Percentiles rank a stretch among this genome's conserved stretches.
These are phyloP conservation scores for Aspergillus sp. DNA, from an alignment of 2,329 filamentous ascomycete species.

Conservation along the genomic window DNA sequence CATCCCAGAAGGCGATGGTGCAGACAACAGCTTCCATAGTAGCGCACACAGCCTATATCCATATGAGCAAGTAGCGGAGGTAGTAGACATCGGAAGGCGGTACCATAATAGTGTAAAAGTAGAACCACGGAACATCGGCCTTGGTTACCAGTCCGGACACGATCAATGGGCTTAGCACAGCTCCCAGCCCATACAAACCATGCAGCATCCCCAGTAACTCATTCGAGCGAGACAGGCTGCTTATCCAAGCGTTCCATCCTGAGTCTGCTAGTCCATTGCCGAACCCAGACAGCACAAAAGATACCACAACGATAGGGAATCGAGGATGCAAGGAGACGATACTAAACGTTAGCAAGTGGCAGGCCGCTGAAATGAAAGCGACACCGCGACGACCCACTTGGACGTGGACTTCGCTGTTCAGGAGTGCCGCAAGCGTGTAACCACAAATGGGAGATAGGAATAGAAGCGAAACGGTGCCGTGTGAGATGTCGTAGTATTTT, in stretches of 20 bases:
- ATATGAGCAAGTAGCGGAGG: not conserved
- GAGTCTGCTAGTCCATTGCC: conserved; percentile 52
- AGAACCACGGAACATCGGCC: conserved; percentile 65
- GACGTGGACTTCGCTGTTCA: conserved; percentile 48
- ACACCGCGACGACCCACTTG: conserved; percentile 68
- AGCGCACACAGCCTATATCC: conserved; percentile 25
- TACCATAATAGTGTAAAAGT: conserved; percentile 77
- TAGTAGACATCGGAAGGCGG: conserved; percentile 18
- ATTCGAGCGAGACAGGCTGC: conserved; percentile 73
- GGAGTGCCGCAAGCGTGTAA: conserved; percentile 50
- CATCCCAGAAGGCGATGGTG: conserved; percentile 18
- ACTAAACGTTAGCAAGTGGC: conserved; percentile 43
- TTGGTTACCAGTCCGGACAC: conserved; percentile 73
- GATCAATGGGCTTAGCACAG: conserved; percentile 67
- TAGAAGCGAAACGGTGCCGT: conserved; percentile 52
- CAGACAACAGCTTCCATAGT: conserved; percentile 28
- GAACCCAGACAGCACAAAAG: conserved; percentile 45
- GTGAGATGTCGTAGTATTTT: conserved; percentile 49
- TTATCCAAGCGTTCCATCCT: conserved; percentile 64
- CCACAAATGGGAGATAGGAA: conserved; percentile 53
- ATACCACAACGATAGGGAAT: conserved; percentile 44
- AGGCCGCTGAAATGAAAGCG: conserved; percentile 63
- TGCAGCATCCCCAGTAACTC: conserved; percentile 74
- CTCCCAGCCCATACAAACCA: conserved; percentile 72
- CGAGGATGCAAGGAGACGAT: conserved; percentile 43